Percentiles rank a stretch among this genome's conserved stretches.
These are phyloP conservation scores for Phialophora chinensis DNA, from an alignment of 2,329 filamentous ascomycete genomes.

Conservation along the genomic window DNA sequence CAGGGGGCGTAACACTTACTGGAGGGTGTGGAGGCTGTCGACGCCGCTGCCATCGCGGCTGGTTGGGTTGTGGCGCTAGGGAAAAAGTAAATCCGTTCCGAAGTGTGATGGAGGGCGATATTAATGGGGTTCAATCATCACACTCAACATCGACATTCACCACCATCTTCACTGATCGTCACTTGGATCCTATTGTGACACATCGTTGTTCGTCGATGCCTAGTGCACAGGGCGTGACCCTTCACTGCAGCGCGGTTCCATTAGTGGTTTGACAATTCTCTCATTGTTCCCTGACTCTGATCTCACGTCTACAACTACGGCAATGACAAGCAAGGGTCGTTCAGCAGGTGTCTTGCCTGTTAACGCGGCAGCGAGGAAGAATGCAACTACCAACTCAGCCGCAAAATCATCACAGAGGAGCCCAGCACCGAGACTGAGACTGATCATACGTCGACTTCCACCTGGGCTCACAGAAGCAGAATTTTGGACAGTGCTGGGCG, in stretches of 20 bases:
- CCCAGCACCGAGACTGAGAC: conserved; percentile 73
- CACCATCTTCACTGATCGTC: conserved; percentile 15
- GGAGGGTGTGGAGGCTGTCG: conserved; percentile 18
- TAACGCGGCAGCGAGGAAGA: conserved; percentile 54
- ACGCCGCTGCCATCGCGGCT: conserved; percentile 16
- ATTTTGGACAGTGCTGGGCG: conserved; percentile 72
- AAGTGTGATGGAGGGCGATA: conserved; percentile 12
- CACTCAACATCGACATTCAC: conserved; percentile 1
- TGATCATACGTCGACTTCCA: conserved; percentile 82
- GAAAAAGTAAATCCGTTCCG: conserved; percentile 27
- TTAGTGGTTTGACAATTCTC: neutral
- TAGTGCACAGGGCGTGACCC: neutral
- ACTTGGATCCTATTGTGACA: conserved; percentile 7
- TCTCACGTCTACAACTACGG: conserved; percentile 6
- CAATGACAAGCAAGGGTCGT: conserved; percentile 34
- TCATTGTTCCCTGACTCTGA: conserved; percentile 17
- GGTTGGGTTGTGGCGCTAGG: conserved; percentile 8
- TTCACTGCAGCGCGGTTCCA: neutral
- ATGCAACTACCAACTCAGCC: conserved; percentile 46
- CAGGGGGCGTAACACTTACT: conserved; percentile 11
- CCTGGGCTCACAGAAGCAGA: conserved; percentile 83
- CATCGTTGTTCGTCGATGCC: conserved; percentile 4
- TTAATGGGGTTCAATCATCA: conserved; percentile 4
- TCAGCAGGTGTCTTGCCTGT: conserved; percentile 63
- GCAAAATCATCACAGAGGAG: conserved; percentile 54